A percentile compares a stretch with the other conserved stretches of the same genome.
phyloP scores from a whole-genome alignment of 192 early-diverging fungal species.

The Funneliformis geosporum region DNA sequence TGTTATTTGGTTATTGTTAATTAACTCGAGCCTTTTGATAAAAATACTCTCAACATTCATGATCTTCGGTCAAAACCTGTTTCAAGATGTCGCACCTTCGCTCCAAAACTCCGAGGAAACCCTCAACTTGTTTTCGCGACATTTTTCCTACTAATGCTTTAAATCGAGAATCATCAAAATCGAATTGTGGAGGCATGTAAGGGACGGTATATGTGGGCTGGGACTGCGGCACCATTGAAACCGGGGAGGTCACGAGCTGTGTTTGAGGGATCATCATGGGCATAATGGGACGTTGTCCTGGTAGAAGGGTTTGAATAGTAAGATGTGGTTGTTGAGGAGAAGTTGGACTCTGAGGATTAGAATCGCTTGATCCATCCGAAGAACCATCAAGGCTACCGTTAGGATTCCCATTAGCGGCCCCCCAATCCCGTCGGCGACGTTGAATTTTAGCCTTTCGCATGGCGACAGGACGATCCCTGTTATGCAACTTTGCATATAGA shows the following conservation, averaged over 20 bases:
- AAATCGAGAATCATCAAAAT: slow-evolving; percentile 48
- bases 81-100: slow-evolving; percentile 55
- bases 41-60: slow-evolving; percentile 4
- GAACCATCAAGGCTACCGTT: slow-evolving; percentile 17
- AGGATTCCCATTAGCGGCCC: slow-evolving; percentile 34
- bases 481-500: slow-evolving; percentile 92
- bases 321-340: slow-evolving; percentile 19
- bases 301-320: slow-evolving; percentile 21
- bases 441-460: slow-evolving; percentile 73
- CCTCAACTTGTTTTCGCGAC: slow-evolving; percentile 54
- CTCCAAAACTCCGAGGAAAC: slow-evolving; percentile 56
- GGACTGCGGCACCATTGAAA: neutral
- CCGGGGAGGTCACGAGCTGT: neutral
- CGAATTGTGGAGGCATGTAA: slow-evolving; percentile 20
- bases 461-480: slow-evolving; percentile 78
- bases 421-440: slow-evolving; percentile 58
- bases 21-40: slow-evolving; percentile 37
- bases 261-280: slow-evolving; percentile 15
- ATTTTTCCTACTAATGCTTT: slow-evolving; percentile 47
- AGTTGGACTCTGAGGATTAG: slow-evolving; percentile 20
- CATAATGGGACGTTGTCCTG: slow-evolving; percentile 30
- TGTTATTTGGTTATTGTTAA: neutral
- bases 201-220: slow-evolving; percentile 8
- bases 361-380: slow-evolving; percentile 13
- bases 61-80: slow-evolving; percentile 17